Evolutionary conservation across 257 asterid species (phyloP).

Genomic region (Solanum gracilifrons): DNA sequence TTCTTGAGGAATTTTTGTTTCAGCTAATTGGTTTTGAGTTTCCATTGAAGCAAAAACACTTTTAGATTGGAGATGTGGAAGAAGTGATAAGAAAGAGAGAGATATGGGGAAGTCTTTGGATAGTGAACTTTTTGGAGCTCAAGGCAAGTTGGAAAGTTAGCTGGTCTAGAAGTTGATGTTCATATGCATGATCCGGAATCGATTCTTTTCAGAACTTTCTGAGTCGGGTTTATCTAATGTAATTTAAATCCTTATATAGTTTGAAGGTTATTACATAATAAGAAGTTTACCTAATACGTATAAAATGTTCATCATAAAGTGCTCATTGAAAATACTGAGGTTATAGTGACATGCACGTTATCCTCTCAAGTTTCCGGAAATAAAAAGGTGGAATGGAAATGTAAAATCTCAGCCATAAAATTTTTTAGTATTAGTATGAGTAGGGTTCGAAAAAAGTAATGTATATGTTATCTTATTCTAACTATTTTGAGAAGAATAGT

Average conservation of each 20-base stretch:
- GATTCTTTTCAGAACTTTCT: rapidly evolving
- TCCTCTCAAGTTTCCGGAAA: background rate
- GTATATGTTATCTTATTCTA: rapidly evolving
- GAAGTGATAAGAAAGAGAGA: background rate
- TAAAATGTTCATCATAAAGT: too few species aligned
- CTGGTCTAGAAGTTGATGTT: too few species aligned
- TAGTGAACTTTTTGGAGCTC: background rate
- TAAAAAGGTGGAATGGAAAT: background rate
- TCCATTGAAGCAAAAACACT: background rate
- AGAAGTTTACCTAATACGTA: too few species aligned
- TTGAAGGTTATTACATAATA: too few species aligned
- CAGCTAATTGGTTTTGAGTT: background rate
- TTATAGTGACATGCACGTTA: background rate
- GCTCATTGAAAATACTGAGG: background rate
- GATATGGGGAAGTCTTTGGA: background rate
- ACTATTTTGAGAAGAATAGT: background rate
- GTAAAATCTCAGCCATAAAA: background rate
- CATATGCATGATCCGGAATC: too few species aligned
- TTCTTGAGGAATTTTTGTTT: background rate
- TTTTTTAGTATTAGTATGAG: background rate
- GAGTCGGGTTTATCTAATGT: too few species aligned
- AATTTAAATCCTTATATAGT: too few species aligned
- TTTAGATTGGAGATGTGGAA: background rate
- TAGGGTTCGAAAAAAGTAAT: background rate
- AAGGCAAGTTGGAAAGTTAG: background rate